These are phyloP conservation scores for Colletotrichum tofieldiae DNA, from an alignment of 2,329 filamentous ascomycete genomes.

Conservation along the genomic window DNA sequence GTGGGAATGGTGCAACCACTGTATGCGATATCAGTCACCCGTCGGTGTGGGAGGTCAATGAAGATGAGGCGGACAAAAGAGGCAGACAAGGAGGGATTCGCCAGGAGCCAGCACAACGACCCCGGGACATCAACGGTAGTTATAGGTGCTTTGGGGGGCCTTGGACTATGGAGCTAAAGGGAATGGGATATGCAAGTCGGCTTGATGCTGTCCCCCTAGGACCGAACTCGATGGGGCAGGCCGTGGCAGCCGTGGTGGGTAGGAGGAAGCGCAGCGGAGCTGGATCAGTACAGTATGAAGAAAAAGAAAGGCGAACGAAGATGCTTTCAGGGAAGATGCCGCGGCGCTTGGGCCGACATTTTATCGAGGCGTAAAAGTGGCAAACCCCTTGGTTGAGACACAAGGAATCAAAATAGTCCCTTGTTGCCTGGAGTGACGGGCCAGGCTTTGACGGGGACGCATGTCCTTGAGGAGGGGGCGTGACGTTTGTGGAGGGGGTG, in stretches of 20 bases:
- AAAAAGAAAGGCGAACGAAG: slow-evolving; percentile 40
- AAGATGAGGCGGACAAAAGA: slow-evolving; percentile 47
- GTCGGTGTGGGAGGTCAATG: slow-evolving; percentile 49
- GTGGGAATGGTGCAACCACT: slow-evolving; percentile 45
- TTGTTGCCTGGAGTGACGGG: slow-evolving; percentile 43
- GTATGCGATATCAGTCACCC: slow-evolving; percentile 33
- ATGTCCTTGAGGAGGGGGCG: slow-evolving; percentile 31
- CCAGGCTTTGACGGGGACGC: slow-evolving; percentile 40
- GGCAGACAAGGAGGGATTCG: slow-evolving; percentile 43
- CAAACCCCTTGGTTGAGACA: slow-evolving; percentile 41
- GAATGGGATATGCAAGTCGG: slow-evolving; percentile 40
- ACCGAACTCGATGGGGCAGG: slow-evolving; percentile 35
- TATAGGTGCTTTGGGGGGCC: slow-evolving; percentile 40
- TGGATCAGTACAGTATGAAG: slow-evolving; percentile 35
- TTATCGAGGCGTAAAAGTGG: slow-evolving; percentile 39
- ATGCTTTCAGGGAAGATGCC: slow-evolving; percentile 39
- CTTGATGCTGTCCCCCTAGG: slow-evolving; percentile 30
- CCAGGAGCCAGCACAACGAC: slow-evolving; percentile 30
- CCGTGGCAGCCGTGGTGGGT: slow-evolving; percentile 17
- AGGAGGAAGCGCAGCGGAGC: slow-evolving; percentile 14
- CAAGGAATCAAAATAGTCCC: slow-evolving; percentile 44
- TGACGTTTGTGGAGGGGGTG: slow-evolving; percentile 38
- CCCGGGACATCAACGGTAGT: slow-evolving; percentile 40
- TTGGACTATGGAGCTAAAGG: slow-evolving; percentile 38
- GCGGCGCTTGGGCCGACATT: slow-evolving; percentile 41